These are phyloP conservation scores for Epichloe bromicola DNA, from an alignment of 2,329 filamentous ascomycete species.

Conservation along the genomic window DNA sequence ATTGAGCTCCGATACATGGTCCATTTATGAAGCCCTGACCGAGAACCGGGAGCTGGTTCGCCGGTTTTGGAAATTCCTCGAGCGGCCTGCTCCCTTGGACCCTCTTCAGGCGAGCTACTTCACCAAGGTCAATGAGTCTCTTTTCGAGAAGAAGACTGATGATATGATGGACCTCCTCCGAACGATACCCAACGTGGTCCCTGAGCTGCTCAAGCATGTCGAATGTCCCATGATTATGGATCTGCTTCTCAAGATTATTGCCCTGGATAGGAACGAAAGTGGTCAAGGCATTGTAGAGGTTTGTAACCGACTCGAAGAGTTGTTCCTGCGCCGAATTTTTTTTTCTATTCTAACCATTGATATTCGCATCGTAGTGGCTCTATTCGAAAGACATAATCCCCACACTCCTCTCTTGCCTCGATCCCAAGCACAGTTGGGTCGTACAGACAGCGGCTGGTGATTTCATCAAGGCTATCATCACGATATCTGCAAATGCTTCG, in stretches of 20 bases:
- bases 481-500: conserved; percentile 94
- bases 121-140: conserved; percentile 95
- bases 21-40: conserved; percentile 84
- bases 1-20: conserved; percentile 91
- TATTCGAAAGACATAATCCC: conserved; percentile 82
- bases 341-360: conserved; percentile 1
- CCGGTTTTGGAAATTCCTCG: conserved; percentile 85
- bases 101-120: conserved; percentile 94
- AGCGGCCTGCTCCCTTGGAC: conserved; percentile 72
- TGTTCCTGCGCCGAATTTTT: neutral
- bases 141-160: conserved; percentile 95
- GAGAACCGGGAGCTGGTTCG: conserved; percentile 67
- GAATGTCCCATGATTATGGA: conserved; percentile 99
- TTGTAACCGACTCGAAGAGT: conserved; percentile 20
- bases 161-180: conserved; percentile 92
- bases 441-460: conserved; percentile 95
- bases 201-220: conserved; percentile 80
- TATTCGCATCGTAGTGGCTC: conserved; percentile 54
- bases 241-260: conserved; percentile 89
- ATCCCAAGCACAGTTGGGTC: conserved; percentile 71
- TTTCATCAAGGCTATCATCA: conserved; percentile 97
- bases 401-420: conserved; percentile 72
- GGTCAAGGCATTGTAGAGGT: conserved; percentile 91
- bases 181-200: conserved; percentile 65
- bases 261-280: conserved; percentile 80